Evolutionary conservation across 768 basidiomycete genomes (phyloP).

Genomic region (Mycena belliarum): DNA sequence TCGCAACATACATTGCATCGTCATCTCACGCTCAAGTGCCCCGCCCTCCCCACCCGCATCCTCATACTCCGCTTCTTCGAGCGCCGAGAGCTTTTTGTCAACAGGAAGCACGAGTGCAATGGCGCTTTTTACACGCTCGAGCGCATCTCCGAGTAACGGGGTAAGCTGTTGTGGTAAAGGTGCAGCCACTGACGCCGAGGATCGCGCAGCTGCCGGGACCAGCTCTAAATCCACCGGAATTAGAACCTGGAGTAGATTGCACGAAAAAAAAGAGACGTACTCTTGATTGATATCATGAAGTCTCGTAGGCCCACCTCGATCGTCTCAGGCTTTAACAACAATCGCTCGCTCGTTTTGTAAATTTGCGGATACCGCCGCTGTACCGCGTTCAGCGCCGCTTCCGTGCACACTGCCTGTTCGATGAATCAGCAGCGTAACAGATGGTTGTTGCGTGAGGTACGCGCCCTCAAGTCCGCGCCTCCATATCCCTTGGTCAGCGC

Average conservation of each 20-base stretch:
- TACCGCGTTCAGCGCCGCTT: slow-evolving; percentile 94
- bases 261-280: slow-evolving; percentile 46
- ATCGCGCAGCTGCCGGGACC: slow-evolving; percentile 92
- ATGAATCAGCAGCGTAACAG: slow-evolving; percentile 5
- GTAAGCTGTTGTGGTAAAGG: slow-evolving; percentile 84
- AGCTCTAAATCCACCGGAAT: slow-evolving; percentile 56
- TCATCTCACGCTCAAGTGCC: slow-evolving; percentile 86
- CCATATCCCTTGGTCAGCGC: slow-evolving; percentile 96
- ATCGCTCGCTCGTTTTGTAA: slow-evolving; percentile 86
- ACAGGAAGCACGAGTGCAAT: slow-evolving; percentile 78
- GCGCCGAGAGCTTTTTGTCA: slow-evolving; percentile 76
- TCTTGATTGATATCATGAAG: slow-evolving; percentile 97
- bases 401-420: slow-evolving; percentile 88
- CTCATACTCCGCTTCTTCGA: slow-evolving; percentile 96
- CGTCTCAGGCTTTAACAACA: slow-evolving; percentile 81
- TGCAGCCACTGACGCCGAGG: slow-evolving; percentile 81
- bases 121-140: slow-evolving; percentile 71
- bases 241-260: background rate
- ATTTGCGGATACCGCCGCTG: slow-evolving; percentile 97
- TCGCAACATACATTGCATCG: slow-evolving; percentile 70
- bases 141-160: slow-evolving; percentile 67
- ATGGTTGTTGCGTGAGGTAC: slow-evolving; percentile 30
- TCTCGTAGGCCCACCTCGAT: slow-evolving; percentile 85
- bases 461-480: slow-evolving; percentile 91
- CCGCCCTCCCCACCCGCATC: slow-evolving; percentile 73